phyloP scores from a whole-genome alignment of 768 basidiomycete species.

The Mycena albidolilacea region DNA sequence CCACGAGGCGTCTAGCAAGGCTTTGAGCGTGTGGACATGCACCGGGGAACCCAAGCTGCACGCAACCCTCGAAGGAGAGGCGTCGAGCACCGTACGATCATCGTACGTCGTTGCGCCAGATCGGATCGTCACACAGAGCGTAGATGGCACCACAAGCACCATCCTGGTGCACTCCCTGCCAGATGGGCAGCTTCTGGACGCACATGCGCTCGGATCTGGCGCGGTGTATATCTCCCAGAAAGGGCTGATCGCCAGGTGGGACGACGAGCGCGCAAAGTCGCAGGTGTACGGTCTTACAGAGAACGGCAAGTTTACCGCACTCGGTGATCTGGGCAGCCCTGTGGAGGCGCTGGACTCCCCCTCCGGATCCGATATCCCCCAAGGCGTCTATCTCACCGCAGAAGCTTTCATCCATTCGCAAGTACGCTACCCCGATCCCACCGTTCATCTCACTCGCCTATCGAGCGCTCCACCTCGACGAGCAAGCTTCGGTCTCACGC shows the following conservation, averaged over 20 bases:
- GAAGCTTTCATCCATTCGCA: conserved; percentile 28
- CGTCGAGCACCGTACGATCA: conserved; percentile 8
- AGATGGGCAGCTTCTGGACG: conserved; percentile 24
- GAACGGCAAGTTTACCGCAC: conserved; percentile 16
- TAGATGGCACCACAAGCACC: conserved; percentile 20
- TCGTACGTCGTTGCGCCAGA: conserved; percentile 25
- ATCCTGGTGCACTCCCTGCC: conserved; percentile 28
- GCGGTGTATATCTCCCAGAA: conserved; percentile 16
- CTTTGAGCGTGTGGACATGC: conserved; percentile 17
- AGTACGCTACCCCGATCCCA: conserved; percentile 29
- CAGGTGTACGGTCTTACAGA: conserved; percentile 25
- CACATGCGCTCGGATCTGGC: conserved; percentile 23
- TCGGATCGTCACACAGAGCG: conserved; percentile 26
- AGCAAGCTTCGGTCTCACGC: conserved; percentile 24
- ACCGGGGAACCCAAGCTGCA: neutral
- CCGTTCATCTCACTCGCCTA: conserved; percentile 23
- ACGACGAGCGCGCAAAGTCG: conserved; percentile 16
- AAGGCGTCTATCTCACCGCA: conserved; percentile 26
- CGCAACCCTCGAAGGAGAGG: conserved; percentile 22
- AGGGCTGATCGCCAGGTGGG: conserved; percentile 29
- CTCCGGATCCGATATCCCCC: conserved; percentile 19
- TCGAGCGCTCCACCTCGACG: conserved; percentile 8
- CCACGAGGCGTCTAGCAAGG: conserved; percentile 20
- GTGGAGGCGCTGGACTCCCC: neutral
- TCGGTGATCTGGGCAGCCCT: conserved; percentile 8